These are phyloP conservation scores for Sporothrix protearum DNA, from an alignment of 2,329 filamentous ascomycete genomes.

Conservation along the genomic window DNA sequence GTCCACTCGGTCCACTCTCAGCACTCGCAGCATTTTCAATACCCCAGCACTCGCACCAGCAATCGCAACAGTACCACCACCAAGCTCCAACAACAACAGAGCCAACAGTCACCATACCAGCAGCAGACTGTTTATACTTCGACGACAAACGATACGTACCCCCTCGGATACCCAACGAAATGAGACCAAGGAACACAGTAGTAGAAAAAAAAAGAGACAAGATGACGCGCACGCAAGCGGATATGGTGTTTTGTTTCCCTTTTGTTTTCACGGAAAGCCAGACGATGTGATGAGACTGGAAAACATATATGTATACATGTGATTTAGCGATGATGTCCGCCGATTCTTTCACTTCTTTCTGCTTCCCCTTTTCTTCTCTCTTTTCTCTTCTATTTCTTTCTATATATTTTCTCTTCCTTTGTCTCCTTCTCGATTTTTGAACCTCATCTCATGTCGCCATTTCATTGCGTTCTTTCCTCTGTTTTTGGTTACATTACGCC, in stretches of 20 bases:
- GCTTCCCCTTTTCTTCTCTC: background rate
- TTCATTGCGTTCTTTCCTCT: background rate
- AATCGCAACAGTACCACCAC: slow-evolving; percentile 14
- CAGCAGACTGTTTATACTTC: slow-evolving; percentile 22
- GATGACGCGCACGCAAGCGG: background rate
- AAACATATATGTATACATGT: slow-evolving; percentile 16
- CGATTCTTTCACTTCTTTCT: background rate
- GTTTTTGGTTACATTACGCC: background rate
- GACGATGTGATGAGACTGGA: slow-evolving; percentile 7
- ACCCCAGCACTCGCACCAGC: background rate
- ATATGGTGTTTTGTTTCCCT: background rate
- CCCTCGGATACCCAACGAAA: slow-evolving; percentile 35
- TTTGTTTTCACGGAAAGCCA: background rate
- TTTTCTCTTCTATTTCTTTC: background rate
- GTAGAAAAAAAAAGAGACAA: background rate
- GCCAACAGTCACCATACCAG: slow-evolving; percentile 10
- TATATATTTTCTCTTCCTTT: background rate
- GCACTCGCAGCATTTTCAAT: background rate
- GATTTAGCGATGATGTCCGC: slow-evolving; percentile 7
- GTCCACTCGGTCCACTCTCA: slow-evolving; percentile 12
- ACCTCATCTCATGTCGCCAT: background rate
- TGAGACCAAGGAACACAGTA: slow-evolving; percentile 22
- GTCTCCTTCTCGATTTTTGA: background rate
- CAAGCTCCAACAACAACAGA: slow-evolving; percentile 18
- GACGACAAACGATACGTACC: slow-evolving; percentile 25